Conservation (phyloP, 345 rosid species). For the Clarkia xantiana region DNA sequence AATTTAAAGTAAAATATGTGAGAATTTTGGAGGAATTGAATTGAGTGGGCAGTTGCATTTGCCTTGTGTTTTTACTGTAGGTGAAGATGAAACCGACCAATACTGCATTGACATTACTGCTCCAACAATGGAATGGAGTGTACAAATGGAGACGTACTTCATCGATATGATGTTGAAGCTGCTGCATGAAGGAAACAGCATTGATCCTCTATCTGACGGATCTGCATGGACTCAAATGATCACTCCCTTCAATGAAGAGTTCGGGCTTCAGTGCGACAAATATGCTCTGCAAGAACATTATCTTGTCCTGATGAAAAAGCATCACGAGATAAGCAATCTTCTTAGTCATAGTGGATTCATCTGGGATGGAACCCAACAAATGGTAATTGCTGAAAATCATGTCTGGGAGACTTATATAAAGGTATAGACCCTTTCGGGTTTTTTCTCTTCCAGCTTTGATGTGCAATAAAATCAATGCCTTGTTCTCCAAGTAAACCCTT, state of each 20-base stretch:
- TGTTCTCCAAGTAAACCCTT: too few species aligned
- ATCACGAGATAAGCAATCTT: conserved; percentile 35
- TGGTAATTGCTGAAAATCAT: conserved; percentile 31
- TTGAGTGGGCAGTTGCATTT: neutral
- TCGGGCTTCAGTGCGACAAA: conserved; percentile 34
- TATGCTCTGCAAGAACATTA: conserved; percentile 37
- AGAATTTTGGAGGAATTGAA: too few species aligned
- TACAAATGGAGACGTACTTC: conserved; percentile 36
- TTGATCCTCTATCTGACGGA: conserved; percentile 33
- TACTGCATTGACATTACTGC: conserved; percentile 13
- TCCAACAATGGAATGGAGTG: conserved; percentile 38
- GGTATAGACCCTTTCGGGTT: conserved; percentile 22
- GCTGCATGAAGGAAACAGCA: conserved; percentile 24
- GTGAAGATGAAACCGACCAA: conserved; percentile 21
- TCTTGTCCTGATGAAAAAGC: conserved; percentile 45
- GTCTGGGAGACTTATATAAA: conserved; percentile 46
- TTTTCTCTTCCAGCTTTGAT: neutral
- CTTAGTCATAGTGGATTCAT: conserved; percentile 35
- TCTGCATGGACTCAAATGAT: conserved; percentile 49
- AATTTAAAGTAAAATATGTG: too few species aligned
- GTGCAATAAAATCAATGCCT: too few species aligned
- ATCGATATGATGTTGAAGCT: conserved; percentile 51
- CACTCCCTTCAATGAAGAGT: conserved; percentile 36
- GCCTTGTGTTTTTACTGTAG: conserved; percentile 16
- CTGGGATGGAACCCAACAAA: conserved; percentile 51